Evolutionary conservation across 768 basidiomycete species (phyloP).

Genomic region (Podaxis carcinomalis): DNA sequence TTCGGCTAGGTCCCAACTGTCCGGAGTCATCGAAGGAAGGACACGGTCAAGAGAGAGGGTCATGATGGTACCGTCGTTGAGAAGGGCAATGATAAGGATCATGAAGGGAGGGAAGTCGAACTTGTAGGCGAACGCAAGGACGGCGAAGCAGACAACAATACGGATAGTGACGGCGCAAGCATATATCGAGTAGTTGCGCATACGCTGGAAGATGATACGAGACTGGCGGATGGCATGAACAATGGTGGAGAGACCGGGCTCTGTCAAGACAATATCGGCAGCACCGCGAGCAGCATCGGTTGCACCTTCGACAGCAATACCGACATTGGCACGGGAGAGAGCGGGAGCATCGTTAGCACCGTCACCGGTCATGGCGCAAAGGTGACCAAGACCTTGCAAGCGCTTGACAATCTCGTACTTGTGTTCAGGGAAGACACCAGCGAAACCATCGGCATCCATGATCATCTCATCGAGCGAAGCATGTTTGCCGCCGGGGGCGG

Average conservation of each 20-base stretch:
- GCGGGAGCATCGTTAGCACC: slow-evolving; percentile 99
- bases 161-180: slow-evolving; percentile 95
- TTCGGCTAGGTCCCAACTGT: slow-evolving; percentile 94
- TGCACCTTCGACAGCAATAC: slow-evolving; percentile 99
- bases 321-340: slow-evolving; percentile 96
- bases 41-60: slow-evolving; percentile 96
- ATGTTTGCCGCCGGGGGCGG: slow-evolving; percentile 81
- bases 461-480: slow-evolving; percentile 94
- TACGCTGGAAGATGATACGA: slow-evolving; percentile 99
- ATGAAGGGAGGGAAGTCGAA: slow-evolving; percentile 99
- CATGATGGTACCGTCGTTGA: slow-evolving; percentile 99
- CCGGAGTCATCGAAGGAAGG: slow-evolving; percentile 89
- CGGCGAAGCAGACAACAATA: slow-evolving; percentile 97
- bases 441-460: slow-evolving; percentile 98
- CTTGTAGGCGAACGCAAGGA: slow-evolving; percentile 93
- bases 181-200: slow-evolving; percentile 99
- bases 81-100: slow-evolving; percentile 94
- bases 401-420: slow-evolving; percentile 99
- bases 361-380: slow-evolving; percentile 99
- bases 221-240: slow-evolving; percentile 98
- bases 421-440: slow-evolving; percentile 99
- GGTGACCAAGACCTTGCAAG: slow-evolving; percentile 90
- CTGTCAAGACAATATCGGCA: slow-evolving; percentile 96
- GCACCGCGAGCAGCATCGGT: slow-evolving; percentile 98
- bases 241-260: slow-evolving; percentile 98